Percentiles rank a stretch among this genome's conserved stretches.
Conservation (phyloP, 1,139 yeast species). For the Diutina catenulata region DNA sequence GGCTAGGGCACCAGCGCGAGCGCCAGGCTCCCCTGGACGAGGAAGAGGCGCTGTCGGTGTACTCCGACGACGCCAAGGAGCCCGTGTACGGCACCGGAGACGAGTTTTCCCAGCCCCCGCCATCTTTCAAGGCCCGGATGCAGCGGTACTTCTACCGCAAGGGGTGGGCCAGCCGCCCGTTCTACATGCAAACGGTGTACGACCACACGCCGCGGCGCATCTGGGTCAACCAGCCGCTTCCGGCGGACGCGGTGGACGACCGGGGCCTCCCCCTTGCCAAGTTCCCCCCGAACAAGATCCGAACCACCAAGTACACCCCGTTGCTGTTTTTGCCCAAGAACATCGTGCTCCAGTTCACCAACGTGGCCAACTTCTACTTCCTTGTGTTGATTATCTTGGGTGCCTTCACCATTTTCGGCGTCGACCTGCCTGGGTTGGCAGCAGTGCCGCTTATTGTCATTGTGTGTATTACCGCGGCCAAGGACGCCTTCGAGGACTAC, state of each 20-base stretch:
- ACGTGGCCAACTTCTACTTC: constrained; percentile 86
- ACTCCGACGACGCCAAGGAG: too few relatives aligned
- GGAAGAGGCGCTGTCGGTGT: too few relatives aligned
- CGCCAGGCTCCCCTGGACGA: too few relatives aligned
- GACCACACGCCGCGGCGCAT: constrained; percentile 24
- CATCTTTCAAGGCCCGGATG: constrained; percentile 18
- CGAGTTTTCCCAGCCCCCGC: too few relatives aligned
- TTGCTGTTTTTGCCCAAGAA: constrained; percentile 81
- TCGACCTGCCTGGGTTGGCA: constrained; percentile 75
- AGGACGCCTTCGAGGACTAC: constrained; percentile 92
- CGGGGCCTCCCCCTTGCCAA: constrained; percentile 41
- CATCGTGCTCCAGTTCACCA: constrained; percentile 64
- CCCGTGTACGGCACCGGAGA: too few relatives aligned
- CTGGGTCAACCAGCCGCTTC: constrained; percentile 27
- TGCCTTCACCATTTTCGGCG: constrained; percentile 85
- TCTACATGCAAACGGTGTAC: constrained; percentile 25
- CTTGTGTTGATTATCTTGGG: constrained; percentile 73
- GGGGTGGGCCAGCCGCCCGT: constrained; percentile 25
- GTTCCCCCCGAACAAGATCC: constrained; percentile 81
- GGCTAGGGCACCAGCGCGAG: too few relatives aligned
- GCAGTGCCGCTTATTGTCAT: constrained; percentile 93
- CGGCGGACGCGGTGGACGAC: constrained; percentile 16
- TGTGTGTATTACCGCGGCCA: constrained; percentile 76
- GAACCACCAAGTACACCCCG: constrained; percentile 94
- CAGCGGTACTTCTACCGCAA: constrained; percentile 19